Base-by-base conservation (phyloP, 2,329 filamentous ascomycete species). In the Botrytis aclada region DNA sequence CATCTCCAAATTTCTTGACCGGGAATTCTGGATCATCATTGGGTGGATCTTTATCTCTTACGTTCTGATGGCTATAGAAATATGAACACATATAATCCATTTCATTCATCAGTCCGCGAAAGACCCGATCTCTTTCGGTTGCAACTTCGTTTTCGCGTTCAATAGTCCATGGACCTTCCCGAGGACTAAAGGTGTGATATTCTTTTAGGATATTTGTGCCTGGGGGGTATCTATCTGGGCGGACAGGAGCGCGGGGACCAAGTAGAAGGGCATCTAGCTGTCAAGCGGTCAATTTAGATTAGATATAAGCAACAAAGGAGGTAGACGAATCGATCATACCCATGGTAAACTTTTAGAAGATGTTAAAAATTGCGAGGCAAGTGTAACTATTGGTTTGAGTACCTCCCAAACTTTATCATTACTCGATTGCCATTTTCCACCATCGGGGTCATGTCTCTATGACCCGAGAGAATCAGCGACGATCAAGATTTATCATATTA, bases 351-450 rank as follows among this genome's bases (percentile, higher is more conserved):
- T 56, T 41, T 67, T 37, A 16, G 65, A 67, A 5, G 65, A 67
- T n/a, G 37, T 56, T 22, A 67, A 14, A 5, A 32, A 67, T 41
- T 54, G 34, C 4, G 65, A 67, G 22, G 65, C 65, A 8, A 67
- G 47, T 29, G 10, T 41, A 10, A 39, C 65, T 39, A 67, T 67
- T 29, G 65, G 65, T 41, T 32, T 56, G 1, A 67, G 18, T 10
- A 56, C 25, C 12, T 67, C 29, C 65, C 65, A 67, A 25, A 67
- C 65, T 56, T n/a, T 32, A 14, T 67, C 65, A 9, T 67, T 67
- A 25, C 65, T 67, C 47, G 65, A 67, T 56, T 67, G 65, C 65
- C 65, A 67, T 32, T 20, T 67, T 67, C 65, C 65, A 14, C 47
- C 65, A 2, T 22, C 22, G 16, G 65, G 65, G 34, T 67, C 65